Percentiles rank a stretch among this genome's conserved stretches.
Conservation (phyloP, 352 stramenopile genomes). For the Halophytophthora polymorphica region DNA sequence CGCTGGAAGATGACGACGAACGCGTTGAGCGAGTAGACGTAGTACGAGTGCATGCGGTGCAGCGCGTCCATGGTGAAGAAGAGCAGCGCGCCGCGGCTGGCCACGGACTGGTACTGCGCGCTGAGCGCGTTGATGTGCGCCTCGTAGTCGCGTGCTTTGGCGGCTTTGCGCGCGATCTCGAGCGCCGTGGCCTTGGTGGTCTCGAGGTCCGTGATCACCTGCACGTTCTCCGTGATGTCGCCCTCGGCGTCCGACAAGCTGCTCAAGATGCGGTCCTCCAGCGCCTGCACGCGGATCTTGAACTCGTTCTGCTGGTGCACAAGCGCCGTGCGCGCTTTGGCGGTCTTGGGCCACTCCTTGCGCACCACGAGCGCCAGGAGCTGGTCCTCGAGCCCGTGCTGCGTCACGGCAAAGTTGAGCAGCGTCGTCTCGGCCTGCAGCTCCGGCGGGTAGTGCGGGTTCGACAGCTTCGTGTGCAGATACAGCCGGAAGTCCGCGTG, state of each 20-base stretch:
- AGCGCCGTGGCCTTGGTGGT: slow-evolving; percentile 90
- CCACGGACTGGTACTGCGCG: slow-evolving; percentile 91
- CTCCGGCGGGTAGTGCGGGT: slow-evolving; percentile 90
- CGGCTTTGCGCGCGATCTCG: slow-evolving; percentile 79
- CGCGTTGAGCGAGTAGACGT: slow-evolving; percentile 94
- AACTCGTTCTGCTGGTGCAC: slow-evolving; percentile 90
- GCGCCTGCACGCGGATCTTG: slow-evolving; percentile 80
- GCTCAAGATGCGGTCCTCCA: slow-evolving; percentile 89
- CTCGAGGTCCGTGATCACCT: slow-evolving; percentile 94
- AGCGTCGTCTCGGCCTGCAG: slow-evolving; percentile 89
- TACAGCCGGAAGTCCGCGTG: slow-evolving; percentile 82
- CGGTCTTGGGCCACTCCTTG: slow-evolving; percentile 89
- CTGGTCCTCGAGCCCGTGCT: slow-evolving; percentile 89
- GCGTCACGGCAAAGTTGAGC: slow-evolving; percentile 92
- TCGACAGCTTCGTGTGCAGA: slow-evolving; percentile 92
- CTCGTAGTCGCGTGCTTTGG: slow-evolving; percentile 73
- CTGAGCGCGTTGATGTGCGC: slow-evolving; percentile 82
- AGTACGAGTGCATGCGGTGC: slow-evolving; percentile 92
- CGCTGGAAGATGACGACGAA: slow-evolving; percentile 95
- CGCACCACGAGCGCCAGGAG: slow-evolving; percentile 84
- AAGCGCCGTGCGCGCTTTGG: slow-evolving; percentile 66
- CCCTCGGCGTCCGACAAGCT: slow-evolving; percentile 81
- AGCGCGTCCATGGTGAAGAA: slow-evolving; percentile 95
- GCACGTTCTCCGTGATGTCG: slow-evolving; percentile 94
- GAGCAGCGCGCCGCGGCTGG: slow-evolving; percentile 87